These are phyloP conservation scores for Ramaria sp. DNA, from an alignment of 768 basidiomycete species.

Conservation along the genomic window DNA sequence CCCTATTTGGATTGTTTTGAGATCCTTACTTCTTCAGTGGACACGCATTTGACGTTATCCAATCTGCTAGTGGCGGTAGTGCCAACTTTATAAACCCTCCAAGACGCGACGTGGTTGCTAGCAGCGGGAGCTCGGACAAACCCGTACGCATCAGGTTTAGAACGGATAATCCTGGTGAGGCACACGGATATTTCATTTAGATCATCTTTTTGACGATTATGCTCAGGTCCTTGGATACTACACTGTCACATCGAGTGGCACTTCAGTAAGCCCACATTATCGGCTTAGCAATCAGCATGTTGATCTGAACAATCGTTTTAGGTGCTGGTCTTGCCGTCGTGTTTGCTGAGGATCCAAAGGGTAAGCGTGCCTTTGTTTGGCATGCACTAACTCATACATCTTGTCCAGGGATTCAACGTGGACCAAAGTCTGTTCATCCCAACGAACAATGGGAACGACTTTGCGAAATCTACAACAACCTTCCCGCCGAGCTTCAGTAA, in stretches of 20 bases:
- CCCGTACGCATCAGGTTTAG: conserved; percentile 38
- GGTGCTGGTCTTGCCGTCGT: conserved; percentile 25
- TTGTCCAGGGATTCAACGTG: neutral
- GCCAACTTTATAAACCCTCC: conserved; percentile 28
- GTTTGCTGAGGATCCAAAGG: conserved; percentile 25
- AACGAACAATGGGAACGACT: neutral
- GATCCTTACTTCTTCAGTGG: neutral
- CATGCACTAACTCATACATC: neutral
- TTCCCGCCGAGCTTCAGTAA: neutral
- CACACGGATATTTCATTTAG: conserved; percentile 14
- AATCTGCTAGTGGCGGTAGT: conserved; percentile 20
- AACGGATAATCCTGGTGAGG: conserved; percentile 42
- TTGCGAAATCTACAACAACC: conserved; percentile 1
- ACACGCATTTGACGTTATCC: conserved; percentile 26
- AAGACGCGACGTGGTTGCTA: conserved; percentile 5
- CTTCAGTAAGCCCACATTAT: conserved; percentile 12
- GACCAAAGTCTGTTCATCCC: neutral
- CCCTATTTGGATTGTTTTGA: neutral
- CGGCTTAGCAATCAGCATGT: neutral
- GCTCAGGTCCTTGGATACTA: conserved; percentile 18
- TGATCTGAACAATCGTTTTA: neutral
- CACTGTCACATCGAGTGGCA: conserved; percentile 41
- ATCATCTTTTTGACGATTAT: neutral
- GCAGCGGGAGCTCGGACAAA: conserved; percentile 20
- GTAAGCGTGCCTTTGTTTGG: neutral